phyloP scores from a whole-genome alignment of 176 grass and related monocot species.

The Eragrostis curvula region DNA sequence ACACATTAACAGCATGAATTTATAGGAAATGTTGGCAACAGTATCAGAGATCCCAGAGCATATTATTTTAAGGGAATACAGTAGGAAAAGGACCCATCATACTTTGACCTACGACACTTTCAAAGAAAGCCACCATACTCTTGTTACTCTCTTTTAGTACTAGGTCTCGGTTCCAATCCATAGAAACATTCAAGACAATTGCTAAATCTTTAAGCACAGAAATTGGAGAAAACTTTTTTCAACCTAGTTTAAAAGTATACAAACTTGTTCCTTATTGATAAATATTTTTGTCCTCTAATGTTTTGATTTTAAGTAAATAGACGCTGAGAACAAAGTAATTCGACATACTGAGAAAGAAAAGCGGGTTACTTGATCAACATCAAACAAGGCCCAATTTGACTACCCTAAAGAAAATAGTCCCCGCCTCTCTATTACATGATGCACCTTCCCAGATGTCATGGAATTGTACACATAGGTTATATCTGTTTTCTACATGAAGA shows the following conservation, averaged over 20 bases:
- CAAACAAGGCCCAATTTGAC: conserved; percentile 13
- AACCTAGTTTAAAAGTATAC: conserved; percentile 8
- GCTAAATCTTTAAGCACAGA: conserved; percentile 22
- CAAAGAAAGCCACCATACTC: background rate
- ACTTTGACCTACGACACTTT: background rate
- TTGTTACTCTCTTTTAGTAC: conserved; percentile 16
- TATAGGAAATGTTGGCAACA: background rate
- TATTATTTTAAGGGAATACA: background rate
- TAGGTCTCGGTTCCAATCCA: conserved; percentile 7
- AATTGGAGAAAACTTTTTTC: background rate
- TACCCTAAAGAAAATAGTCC: background rate
- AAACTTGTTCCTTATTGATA: background rate
- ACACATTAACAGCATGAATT: conserved; percentile 20
- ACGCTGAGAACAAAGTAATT: background rate
- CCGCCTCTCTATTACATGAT: background rate
- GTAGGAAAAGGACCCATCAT: background rate
- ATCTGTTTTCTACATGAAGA: conserved; percentile 1
- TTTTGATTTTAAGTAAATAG: background rate
- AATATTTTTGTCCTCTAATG: conserved; percentile 11
- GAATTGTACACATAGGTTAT: background rate
- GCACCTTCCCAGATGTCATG: background rate
- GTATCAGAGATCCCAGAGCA: background rate
- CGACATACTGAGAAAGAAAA: conserved; percentile 14
- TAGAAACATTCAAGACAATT: conserved; percentile 1
- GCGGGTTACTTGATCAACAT: background rate